Evolutionary conservation across 1,284 basidiomycete genomes (phyloP).

Genomic region (Paramarasmius palmivorus): DNA sequence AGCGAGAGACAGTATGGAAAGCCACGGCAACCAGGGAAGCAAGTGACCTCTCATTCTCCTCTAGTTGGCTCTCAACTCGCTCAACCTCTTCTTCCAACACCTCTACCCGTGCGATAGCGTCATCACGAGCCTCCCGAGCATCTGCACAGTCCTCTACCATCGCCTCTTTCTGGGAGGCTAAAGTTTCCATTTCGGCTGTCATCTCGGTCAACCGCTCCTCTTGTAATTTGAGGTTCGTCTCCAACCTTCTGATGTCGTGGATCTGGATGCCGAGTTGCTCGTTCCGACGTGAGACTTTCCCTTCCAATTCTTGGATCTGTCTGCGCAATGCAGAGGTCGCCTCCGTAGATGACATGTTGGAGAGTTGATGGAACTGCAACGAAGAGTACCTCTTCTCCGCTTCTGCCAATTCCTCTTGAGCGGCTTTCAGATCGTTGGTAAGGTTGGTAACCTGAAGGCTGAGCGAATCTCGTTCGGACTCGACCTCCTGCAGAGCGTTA

Average conservation of each 20-base stretch:
- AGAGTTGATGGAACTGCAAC: conserved; percentile 64
- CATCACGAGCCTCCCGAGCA: conserved; percentile 67
- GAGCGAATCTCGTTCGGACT: conserved; percentile 64
- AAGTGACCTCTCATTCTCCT: conserved; percentile 31
- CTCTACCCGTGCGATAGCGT: conserved; percentile 56
- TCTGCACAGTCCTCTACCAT: conserved; percentile 81
- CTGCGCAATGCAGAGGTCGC: conserved; percentile 53
- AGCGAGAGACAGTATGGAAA: conserved; percentile 29
- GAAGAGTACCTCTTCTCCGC: conserved; percentile 57
- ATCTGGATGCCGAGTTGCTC: conserved; percentile 74
- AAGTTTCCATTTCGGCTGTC: conserved; percentile 63
- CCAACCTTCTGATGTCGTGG: conserved; percentile 71
- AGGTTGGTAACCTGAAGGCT: conserved; percentile 61
- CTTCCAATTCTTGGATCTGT: conserved; percentile 67
- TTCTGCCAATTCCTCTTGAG: conserved; percentile 52
- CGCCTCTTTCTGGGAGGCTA: conserved; percentile 64
- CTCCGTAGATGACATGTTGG: conserved; percentile 55
- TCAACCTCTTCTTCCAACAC: conserved; percentile 52
- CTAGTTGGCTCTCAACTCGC: conserved; percentile 34
- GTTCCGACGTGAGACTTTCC: conserved; percentile 57
- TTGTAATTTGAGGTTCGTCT: conserved; percentile 68
- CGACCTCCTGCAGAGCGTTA: conserved; percentile 48
- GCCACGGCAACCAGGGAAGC: conserved; percentile 36
- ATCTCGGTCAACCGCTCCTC: conserved; percentile 72
- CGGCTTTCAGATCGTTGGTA: conserved; percentile 51